Base-by-base conservation (phyloP, 352 stramenopile genomes). In the Globisporangium solare region DNA sequence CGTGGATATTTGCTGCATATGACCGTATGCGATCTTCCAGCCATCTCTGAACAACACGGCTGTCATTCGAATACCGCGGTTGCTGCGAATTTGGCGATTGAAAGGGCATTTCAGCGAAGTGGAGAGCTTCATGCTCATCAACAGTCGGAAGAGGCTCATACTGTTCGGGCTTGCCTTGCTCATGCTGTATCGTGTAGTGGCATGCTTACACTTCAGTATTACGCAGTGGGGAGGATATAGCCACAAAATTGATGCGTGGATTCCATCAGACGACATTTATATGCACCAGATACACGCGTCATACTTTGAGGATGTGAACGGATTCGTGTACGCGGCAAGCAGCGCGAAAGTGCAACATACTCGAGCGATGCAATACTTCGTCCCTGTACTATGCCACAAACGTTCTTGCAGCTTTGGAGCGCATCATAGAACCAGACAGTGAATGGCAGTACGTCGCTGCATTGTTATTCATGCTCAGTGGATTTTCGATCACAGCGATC, bases 381-480 rank as follows among this genome's bases (percentile, higher is more conserved):
- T 75, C 76, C 11, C 61, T 86, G 10, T 86, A 86, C 35, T 86
- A 80, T 15, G 73, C 76, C 13, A 63, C 76, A 13, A 81, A 86
- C 39, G 71, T 84, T 2, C 42, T 86, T 51, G 64, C 76, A 2
- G 76, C 63, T 0, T 56, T 85, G 10, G 73, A 71, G 0, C 52
- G 58, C 2, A 82, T 71, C 32, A 66, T 86, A 1, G 78, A 88
- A 20, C 78, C 78, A 6, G 60, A 57, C 0, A 83, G 67, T 32
- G 70, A 86, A 47, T 56, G 57, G 7, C 73, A 88, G 46, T 86
- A 76, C 51, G 60, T 52, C 0, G 54, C 72, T 6, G 78, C 75
- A 11, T 60, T 86, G n/a, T 54, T 62, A 20, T 84, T 88, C 56
- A 88, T 88, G 78, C 56, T 88, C 21, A 85, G 74, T 22, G 78